A percentile compares a stretch with the other conserved stretches of the same genome.
Conservation (phyloP, 73 alveolate species). For the Effrenium voratum region DNA sequence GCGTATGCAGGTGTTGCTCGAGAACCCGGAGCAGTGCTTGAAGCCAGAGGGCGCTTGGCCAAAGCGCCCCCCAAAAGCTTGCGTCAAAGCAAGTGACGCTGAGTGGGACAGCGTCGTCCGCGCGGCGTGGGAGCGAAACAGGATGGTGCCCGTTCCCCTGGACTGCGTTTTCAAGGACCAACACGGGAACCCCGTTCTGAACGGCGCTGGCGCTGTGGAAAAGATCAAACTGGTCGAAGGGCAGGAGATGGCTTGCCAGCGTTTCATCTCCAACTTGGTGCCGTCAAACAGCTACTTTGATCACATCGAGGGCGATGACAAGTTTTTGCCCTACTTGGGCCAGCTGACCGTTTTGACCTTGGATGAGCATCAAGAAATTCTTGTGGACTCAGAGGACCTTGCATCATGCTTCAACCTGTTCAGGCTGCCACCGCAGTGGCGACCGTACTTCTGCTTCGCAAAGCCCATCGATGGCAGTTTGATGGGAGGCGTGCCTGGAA, state of each 20-base stretch:
- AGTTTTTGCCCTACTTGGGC: background rate
- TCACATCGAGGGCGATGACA: background rate
- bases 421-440: too few relatives aligned
- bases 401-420: too few relatives aligned
- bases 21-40: too few relatives aligned
- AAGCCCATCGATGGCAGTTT: background rate
- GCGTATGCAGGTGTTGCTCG: too few relatives aligned
- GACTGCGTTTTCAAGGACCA: too few relatives aligned
- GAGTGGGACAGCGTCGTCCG: too few relatives aligned
- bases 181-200: background rate
- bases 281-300: background rate
- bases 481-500: background rate
- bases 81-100: too few relatives aligned
- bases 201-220: background rate
- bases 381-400: background rate
- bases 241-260: background rate
- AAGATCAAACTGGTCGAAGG: background rate
- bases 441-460: background rate
- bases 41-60: too few relatives aligned
- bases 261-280: background rate
- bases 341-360: background rate
- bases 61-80: too few relatives aligned
- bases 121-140: too few relatives aligned
- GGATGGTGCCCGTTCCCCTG: too few relatives aligned
- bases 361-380: background rate